A percentile compares a stretch with the other conserved stretches of the same genome.
Conservation (phyloP, 2,329 filamentous ascomycete species). For the Fusarium miscanthi region DNA sequence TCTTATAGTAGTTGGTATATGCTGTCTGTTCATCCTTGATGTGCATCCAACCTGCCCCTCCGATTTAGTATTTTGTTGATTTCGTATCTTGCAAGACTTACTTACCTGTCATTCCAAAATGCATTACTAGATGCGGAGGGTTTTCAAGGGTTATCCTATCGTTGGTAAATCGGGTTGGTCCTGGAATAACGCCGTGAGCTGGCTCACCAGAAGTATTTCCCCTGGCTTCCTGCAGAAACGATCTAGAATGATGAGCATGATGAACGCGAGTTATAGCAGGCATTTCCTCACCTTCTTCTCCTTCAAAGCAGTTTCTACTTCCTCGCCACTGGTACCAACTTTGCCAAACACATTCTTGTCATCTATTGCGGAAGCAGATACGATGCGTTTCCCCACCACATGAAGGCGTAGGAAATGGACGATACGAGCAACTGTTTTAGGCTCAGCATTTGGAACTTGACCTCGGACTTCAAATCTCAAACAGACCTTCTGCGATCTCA, state of each 20-base stretch:
- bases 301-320: conserved; percentile 77
- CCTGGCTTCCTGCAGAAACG: conserved; percentile 80
- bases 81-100: conserved; percentile 37
- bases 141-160: conserved; percentile 70
- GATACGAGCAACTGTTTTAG: conserved; percentile 76
- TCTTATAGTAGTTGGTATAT: conserved; percentile 86
- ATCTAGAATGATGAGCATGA: conserved; percentile 53
- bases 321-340: conserved; percentile 80
- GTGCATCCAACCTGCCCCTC: conserved; percentile 78
- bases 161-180: neutral
- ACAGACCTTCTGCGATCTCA: conserved; percentile 69
- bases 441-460: conserved; percentile 1
- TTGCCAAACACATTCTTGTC: conserved; percentile 92
- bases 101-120: conserved; percentile 79
- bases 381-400: conserved; percentile 85
- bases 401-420: conserved; percentile 86
- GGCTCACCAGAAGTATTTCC: conserved; percentile 91
- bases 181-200: neutral
- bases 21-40: conserved; percentile 81
- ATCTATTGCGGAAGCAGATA: conserved; percentile 75
- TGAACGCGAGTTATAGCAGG: neutral
- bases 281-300: conserved; percentile 69
- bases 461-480: neutral
- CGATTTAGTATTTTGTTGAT: conserved; percentile 8
- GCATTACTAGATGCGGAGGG: conserved; percentile 88